Evolutionary conservation across 345 rosid genomes (phyloP).

Genomic region (Acer campestre): DNA sequence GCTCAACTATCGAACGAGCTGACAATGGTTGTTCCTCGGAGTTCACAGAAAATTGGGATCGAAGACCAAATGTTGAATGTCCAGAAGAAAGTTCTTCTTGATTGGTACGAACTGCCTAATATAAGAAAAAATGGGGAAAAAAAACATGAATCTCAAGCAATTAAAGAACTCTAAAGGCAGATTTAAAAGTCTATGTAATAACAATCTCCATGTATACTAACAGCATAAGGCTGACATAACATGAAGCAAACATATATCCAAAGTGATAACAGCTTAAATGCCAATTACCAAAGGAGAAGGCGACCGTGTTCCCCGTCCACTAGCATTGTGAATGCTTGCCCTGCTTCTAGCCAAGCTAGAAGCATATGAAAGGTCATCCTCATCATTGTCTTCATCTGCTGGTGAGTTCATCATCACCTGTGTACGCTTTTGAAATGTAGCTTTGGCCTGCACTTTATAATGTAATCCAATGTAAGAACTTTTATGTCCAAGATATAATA

Average conservation of each 20-base stretch:
- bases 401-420: conserved; percentile 22
- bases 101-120: conserved; percentile 63
- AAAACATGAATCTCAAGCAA: conserved; percentile 16
- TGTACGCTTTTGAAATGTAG: conserved; percentile 25
- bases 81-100: conserved; percentile 55
- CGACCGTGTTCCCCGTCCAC: conserved; percentile 32
- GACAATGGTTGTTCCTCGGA: conserved; percentile 43
- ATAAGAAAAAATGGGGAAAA: neutral
- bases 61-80: conserved; percentile 44
- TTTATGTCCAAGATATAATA: neutral
- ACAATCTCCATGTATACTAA: neutral
- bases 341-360: conserved; percentile 25
- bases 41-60: conserved; percentile 33
- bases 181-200: neutral
- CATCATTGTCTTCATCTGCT: conserved; percentile 36
- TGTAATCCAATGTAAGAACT: conserved; percentile 2
- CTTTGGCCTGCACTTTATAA: conserved; percentile 10
- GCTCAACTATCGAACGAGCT: conserved; percentile 33
- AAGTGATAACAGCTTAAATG: neutral
- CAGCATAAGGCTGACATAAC: neutral
- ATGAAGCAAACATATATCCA: neutral
- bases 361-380: conserved; percentile 27
- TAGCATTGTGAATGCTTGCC: conserved; percentile 36
- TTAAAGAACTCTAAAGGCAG: neutral
- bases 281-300: conserved; percentile 44